Evolutionary conservation across 768 basidiomycete genomes (phyloP), one percentile per base, ranked within the genome.

Genomic region (Cystoderma amianthinum): DNA sequence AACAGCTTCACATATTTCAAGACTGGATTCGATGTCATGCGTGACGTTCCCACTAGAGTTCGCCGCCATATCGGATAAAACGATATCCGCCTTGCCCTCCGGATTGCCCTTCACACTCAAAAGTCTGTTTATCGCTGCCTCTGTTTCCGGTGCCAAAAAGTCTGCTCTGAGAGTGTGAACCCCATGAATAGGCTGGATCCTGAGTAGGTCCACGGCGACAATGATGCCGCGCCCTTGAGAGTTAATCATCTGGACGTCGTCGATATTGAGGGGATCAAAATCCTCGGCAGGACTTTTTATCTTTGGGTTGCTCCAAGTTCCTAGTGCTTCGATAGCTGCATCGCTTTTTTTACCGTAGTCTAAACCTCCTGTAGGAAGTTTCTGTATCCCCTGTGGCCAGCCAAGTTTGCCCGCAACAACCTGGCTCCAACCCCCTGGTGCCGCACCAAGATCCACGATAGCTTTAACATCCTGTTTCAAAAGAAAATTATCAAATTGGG

Each of bases 351-450:
- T 32, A 17, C 36, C 42, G 36, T 39, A 34, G 19, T 38, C 40
- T 20, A 12, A 25, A 6, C 33, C 41, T 6, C 32, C 41, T n/a
- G 16, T 11, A 23, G 30, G 32, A 16, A 22, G 21, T 19, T 30
- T 35, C 4, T 10, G 5, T 9, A 11, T 22, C 17, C 38, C 20
- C 23, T 44, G 36, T 6, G 48, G 49, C 70, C 74, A 78, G 2
- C 81, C 80, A n/a, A 88, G 55, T 42, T 76, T 72, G 22, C 67
- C 68, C 0, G 78, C 73, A 11, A 78, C 80, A 9, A 92, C 92
- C 55, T 96, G 93, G 38, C 84, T 85, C 94, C 95, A 98, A 0
- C 91, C 91, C 0, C 93, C 93, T 0, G 94, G 95, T 0, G 92
- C 89, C 0, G 88, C 88, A 12, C 95, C 94, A 16, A 96, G 74